Base-by-base conservation (phyloP, 1,139 yeast species). In the Candida neerlandica region DNA sequence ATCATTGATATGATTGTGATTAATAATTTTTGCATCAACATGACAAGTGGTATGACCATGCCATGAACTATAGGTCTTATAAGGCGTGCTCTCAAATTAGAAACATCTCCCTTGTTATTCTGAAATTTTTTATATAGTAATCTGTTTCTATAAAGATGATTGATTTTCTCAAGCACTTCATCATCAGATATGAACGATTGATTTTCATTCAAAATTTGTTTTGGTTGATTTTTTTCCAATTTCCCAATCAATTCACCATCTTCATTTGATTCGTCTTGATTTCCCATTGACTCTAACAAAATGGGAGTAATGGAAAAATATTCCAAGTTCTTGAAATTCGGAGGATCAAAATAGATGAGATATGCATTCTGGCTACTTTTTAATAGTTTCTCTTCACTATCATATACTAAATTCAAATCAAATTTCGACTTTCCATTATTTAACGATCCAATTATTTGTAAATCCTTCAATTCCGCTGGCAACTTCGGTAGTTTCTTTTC, bases 251-350 rank as follows among this genome's bases (percentile, higher is more conserved):
- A 37, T 12, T 47, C 35, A 12, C 18, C 1, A 37, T 27, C 10
- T 51, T 38, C 14, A 50, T 41, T 6, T 44, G 21, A 1, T 41
- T 44, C 6, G 46, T 35, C 5, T 43, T 43, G 42, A 51, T 55
- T 11, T 35, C 54, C 73, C 64, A 78, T 75, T 2, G 86, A 77
- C 54, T 86, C 91, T 45, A 86, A 76, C 32, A 81, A 74, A 38
- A 86, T 87, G 0, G 97, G 96, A 21, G 77, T 72, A 4, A 88
- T 67, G 0, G 97, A 85, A 57, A 84, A 87, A 64, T 88, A 90
- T 59, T 92, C 97, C 76, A 94, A 78, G 53, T 82, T 79, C 41
- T 75, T 75, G 23, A 88, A 83, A 46, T 81, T 79, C 0, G 98
- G 98, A 1, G 96, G 89, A 32, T 81, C 81, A 64, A 84, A 92